Evolutionary conservation across 2,329 filamentous ascomycete species (phyloP).

Genomic region (Amphichorda felina): DNA sequence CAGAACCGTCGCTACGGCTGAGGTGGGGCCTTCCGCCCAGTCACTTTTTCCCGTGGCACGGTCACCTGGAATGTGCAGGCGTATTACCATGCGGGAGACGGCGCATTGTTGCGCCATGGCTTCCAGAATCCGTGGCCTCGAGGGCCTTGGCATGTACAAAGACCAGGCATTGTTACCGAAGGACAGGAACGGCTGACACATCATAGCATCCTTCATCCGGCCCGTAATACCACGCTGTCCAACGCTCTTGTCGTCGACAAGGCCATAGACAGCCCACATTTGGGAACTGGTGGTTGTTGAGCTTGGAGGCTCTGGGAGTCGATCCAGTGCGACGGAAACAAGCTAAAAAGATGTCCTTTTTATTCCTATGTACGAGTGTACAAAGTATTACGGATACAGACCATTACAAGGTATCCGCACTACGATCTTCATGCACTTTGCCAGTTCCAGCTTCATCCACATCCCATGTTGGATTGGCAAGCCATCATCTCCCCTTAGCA

Average conservation of each 20-base stretch:
- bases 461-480: background rate
- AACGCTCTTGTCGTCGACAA: background rate
- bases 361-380: no score
- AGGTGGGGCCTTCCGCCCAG: constrained; percentile 2
- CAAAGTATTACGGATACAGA: no score
- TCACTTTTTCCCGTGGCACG: background rate
- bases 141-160: no score
- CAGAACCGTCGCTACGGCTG: constrained; percentile 2
- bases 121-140: constrained; percentile 1
- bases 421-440: background rate
- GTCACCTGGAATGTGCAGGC: background rate
- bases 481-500: background rate
- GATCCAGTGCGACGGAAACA: no score
- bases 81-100: constrained; percentile 2
- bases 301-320: no score
- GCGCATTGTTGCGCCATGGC: constrained; percentile 4
- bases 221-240: background rate
- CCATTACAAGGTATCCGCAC: no score
- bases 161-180: no score
- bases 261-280: no score
- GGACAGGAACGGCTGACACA: background rate
- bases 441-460: background rate
- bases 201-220: background rate
- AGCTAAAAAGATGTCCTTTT: no score
- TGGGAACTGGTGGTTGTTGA: no score